Base-by-base conservation (phyloP, 495 filamentous ascomycete genomes). In the Talaromyces trachyspermus region DNA sequence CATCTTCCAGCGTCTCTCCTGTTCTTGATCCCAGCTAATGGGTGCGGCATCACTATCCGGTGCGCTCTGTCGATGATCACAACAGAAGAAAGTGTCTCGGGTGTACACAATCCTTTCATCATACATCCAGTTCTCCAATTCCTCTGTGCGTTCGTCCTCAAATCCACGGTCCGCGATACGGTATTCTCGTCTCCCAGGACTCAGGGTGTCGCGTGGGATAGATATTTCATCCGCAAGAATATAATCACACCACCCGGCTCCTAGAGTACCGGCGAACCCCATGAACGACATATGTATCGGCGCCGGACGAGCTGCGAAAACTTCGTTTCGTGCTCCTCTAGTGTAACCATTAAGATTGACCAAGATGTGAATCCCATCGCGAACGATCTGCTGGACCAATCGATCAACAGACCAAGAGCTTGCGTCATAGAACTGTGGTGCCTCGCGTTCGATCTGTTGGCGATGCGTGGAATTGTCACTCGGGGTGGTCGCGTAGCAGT, bases 271-370 rank as follows among this genome's bases (percentile, higher is more conserved):
- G 1, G 92, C 92, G 64, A 99, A 97, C 2, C 92, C 92, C 92
- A 99, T 99, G 61, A 99, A 99, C 0, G 92, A 95, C 92, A 99
- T 99, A 54, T 97, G 92, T 41, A 99, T 90, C 0, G 92, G 92
- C 3, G 89, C 89, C 8, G 92, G 89, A 20, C 92, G 80, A 10
- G 94, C 92, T 26, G 92, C 92, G 63, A 99, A 99, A 14, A 97
- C 80, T 60, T 99, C 94, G 53, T 99, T 99, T 30, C 89, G 81
- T n/a, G 92, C 92, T 15, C 92, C 92, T 25, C 92, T 78, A 4
- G 92, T 99, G 65, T 97, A 99, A 22, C 92, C 92, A 59, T 99
- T 99, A 15, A 99, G 73, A 49, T 99, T 99, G 49, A 99, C 83
- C 20, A 99, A 74, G 30, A 99, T 95, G 61, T 99, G 92, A 43